Conservation (phyloP, 75 land plant species). For the Pseudotsuga menziesii region DNA sequence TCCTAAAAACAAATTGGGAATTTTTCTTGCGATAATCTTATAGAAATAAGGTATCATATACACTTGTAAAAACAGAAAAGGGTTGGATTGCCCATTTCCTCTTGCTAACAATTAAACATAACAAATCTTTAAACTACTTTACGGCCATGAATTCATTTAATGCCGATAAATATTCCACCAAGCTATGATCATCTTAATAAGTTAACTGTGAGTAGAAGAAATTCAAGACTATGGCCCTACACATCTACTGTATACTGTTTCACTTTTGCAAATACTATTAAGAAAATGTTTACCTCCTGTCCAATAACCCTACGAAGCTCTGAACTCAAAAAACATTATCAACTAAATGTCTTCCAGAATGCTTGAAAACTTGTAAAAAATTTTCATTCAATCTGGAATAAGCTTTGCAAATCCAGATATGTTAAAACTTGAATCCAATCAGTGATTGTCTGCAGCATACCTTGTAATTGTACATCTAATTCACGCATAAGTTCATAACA, state of each 20-base stretch:
- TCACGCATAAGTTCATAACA: constrained; percentile 47
- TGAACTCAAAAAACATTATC: not conserved
- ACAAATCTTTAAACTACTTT: no score
- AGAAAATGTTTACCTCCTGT: not conserved
- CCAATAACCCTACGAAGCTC: not conserved
- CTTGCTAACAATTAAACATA: no score
- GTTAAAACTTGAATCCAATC: not conserved
- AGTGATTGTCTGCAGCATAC: constrained; percentile 15
- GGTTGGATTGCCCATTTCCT: no score
- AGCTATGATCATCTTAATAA: not conserved
- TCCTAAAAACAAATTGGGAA: no score
- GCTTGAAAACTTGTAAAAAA: not conserved
- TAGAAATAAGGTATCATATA: no score
- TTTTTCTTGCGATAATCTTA: no score
- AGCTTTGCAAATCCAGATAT: not conserved
- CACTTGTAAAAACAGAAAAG: no score
- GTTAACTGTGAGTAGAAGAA: not conserved
- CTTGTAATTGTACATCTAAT: constrained; percentile 49
- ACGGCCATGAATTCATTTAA: no score
- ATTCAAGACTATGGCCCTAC: not conserved
- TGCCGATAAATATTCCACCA: no score
- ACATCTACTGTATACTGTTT: not conserved
- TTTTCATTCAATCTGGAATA: not conserved
- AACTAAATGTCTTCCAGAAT: not conserved
- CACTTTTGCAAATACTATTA: not conserved